Evolutionary conservation across 805 yeast species (phyloP), one percentile per base, ranked within the genome.

Genomic region (Hanseniaspora lindneri): DNA sequence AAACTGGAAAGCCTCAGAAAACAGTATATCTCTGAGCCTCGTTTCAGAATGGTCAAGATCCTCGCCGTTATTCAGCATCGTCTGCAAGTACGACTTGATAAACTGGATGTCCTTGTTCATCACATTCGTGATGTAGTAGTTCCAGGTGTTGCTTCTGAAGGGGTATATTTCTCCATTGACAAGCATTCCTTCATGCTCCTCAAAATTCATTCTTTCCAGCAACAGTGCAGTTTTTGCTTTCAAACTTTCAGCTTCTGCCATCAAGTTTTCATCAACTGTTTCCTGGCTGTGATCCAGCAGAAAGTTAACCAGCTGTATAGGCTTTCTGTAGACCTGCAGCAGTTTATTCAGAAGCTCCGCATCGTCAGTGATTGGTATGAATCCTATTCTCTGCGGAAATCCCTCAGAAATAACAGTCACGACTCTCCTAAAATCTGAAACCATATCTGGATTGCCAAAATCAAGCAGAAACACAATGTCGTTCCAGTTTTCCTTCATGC

Each of bases 361-460:
- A 17, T 51, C 54, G 9, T 53, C 55, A 3, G 56, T 52, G 52
- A 2, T 82, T 51, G 97, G 95, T n/a, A 89, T 66, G 2, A 89
- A 53, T 6, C 96, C 98, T 44, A 89, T 58, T 61, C 88, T 81
- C 54, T 87, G 82, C 0, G 95, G 84, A 16, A 83, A 70, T 1
- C 77, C 76, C 37, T 75, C 72, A 11, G 71, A 56, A 2, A 77
- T 66, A 2, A 74, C 61, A 23, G 70, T 68, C 2, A 80, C 56
- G 29, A 77, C 66, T 8, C 79, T 67, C 17, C 73, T 62, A 25
- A 79, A 60, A 1, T 72, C 74, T 16, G 66, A 59, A 17, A 80
- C 56, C 51, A 83, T 80, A 2, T 56, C 64, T 13, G 66, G 65
- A 52, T 76, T 1, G 7, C 78, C 65, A 19, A 86, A 66, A 54